Evolutionary conservation across 2,329 filamentous ascomycete species (phyloP), one percentile per base, ranked within the genome.

Genomic region (Monosporascus sp.): DNA sequence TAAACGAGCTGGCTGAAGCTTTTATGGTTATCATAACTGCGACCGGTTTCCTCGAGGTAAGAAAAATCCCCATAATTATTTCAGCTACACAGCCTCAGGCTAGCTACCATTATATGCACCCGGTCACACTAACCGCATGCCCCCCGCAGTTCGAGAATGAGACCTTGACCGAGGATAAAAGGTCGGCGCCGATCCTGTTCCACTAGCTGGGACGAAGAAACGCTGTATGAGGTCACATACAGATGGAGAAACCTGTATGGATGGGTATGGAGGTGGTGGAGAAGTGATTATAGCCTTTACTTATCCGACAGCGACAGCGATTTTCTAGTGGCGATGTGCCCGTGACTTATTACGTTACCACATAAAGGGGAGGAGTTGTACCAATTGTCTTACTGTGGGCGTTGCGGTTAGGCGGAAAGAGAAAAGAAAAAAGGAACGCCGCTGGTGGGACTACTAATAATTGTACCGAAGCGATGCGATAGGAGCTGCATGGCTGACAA

Each of bases 41-140:
- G 38, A 95, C 90, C 9, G 86, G 84, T 44, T 97, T 96, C 69
- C 75, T 96, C 51, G 88, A 97, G 78, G 92, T 96, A 76, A 59
- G 52, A 37, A 40, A 52, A 37, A 51, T 49, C 51, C 53, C 46
- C 38, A 17, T 38, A 41, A 38, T 22, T 8, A 37, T 36, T 11
- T 20, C 16, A 11, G 22, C 7, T 34, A 41, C 45, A 31, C 40
- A 36, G 41, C 27, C 38, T 31, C 14, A 27, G 11, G 31, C 20
- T 58, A 22, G 51, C 60, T 64, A 41, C 65, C 52, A 26, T 19
- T 43, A 46, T 53, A 34, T 31, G 9, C 3, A 34, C 31, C 31
- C 31, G 9, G 5, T 24, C n/a, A 20, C n/a, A 19, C 43, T 46
- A 46, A 46, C 43, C n/a, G 22, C 36, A 22, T 45, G 51, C 49